Percentiles rank a stretch among this genome's conserved stretches.
These are phyloP conservation scores for Ganoderma sp. DNA, from an alignment of 1,284 basidiomycete genomes.

Conservation along the genomic window DNA sequence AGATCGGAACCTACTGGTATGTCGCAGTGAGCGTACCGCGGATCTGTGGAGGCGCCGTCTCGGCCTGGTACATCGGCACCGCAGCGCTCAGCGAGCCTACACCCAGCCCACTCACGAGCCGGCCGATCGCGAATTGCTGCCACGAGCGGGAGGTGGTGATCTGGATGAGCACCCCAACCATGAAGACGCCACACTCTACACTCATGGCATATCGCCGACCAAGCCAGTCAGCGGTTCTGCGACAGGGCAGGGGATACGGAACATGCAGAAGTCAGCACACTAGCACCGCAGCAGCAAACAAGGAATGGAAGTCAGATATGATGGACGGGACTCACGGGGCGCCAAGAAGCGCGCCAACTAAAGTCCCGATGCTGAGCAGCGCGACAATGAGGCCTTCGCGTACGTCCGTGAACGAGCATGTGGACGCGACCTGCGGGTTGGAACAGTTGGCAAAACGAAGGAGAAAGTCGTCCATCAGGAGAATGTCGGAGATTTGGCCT, in stretches of 20 bases:
- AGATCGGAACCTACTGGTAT: conserved; percentile 36
- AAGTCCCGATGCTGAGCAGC: conserved; percentile 69
- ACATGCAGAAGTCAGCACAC: background rate
- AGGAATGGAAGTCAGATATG: background rate
- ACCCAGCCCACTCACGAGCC: conserved; percentile 70
- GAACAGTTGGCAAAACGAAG: conserved; percentile 63
- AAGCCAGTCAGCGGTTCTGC: conserved; percentile 62
- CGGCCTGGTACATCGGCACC: conserved; percentile 81
- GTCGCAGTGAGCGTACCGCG: conserved; percentile 68
- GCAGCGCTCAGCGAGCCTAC: conserved; percentile 78
- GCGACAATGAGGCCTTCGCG: conserved; percentile 72
- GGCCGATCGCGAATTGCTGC: conserved; percentile 73
- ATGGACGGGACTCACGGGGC: conserved; percentile 53
- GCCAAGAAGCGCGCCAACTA: conserved; percentile 66
- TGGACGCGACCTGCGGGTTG: conserved; percentile 45
- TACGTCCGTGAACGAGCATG: conserved; percentile 59
- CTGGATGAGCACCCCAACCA: conserved; percentile 74
- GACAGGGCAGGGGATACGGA: conserved; percentile 1
- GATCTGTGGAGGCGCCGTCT: conserved; percentile 78
- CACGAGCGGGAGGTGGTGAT: conserved; percentile 55
- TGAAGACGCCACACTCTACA: conserved; percentile 68
- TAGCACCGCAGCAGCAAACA: background rate
- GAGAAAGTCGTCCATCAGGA: conserved; percentile 77
- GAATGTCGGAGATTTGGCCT: conserved; percentile 79
- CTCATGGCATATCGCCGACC: conserved; percentile 78